phyloP scores from a whole-genome alignment of 108 stramenopile genomes.

The Discostella stelligeroides region DNA sequence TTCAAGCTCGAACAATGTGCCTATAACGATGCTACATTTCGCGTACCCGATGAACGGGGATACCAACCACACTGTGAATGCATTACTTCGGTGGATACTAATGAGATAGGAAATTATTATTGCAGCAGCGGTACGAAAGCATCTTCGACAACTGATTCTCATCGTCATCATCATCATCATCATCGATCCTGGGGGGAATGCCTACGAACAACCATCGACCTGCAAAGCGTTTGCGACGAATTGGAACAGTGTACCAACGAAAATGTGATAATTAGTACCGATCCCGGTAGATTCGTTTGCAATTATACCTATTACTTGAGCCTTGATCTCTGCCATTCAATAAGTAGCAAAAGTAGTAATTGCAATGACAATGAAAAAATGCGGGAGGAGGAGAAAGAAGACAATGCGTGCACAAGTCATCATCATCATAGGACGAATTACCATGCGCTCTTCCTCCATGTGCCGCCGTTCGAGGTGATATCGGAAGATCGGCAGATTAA shows the following conservation, averaged over 20 bases:
- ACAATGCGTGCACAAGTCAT: too few species aligned
- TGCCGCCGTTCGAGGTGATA: conserved; percentile 62
- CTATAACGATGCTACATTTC: conserved; percentile 93
- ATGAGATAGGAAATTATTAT: too few species aligned
- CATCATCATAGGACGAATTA: too few species aligned
- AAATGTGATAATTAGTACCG: conserved; percentile 47
- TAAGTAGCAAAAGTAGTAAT: conserved; percentile 5
- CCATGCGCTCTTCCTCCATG: conserved; percentile 76
- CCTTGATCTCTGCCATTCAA: conserved; percentile 53
- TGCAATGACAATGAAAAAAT: neutral
- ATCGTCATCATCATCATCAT: too few species aligned
- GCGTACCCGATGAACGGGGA: conserved; percentile 85
- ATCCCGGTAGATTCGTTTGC: conserved; percentile 88
- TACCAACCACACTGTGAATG: conserved; percentile 61
- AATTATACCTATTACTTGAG: conserved; percentile 84
- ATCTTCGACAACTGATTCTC: neutral
- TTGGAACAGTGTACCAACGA: conserved; percentile 22
- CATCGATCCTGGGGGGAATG: conserved; percentile 30
- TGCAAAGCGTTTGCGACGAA: conserved; percentile 32
- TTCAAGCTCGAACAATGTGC: conserved; percentile 88
- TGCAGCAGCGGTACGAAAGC: neutral
- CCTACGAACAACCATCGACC: conserved; percentile 48
- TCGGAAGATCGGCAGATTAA: conserved; percentile 51
- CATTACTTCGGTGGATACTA: conserved; percentile 24
- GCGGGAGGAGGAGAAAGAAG: neutral